Evolutionary conservation across 2,329 filamentous ascomycete genomes (phyloP).

Genomic region (Aspergillus aculeatus): DNA sequence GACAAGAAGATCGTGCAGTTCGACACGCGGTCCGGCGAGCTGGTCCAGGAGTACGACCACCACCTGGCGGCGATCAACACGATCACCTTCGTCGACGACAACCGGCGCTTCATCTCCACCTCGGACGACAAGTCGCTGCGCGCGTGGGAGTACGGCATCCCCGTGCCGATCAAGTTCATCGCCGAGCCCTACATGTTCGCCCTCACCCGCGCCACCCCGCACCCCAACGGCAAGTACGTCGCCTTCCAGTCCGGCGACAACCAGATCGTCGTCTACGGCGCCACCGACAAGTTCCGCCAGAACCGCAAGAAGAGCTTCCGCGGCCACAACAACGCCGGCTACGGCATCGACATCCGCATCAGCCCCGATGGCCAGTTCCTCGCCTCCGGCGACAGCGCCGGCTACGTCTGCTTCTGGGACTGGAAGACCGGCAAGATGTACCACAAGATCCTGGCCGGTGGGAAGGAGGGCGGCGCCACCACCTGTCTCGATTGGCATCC

Average conservation of each 20-base stretch:
- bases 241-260: conserved; percentile 94
- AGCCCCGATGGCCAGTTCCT: conserved; percentile 91
- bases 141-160: conserved; percentile 98
- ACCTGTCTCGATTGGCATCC: conserved; percentile 94
- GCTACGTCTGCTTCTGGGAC: conserved; percentile 95
- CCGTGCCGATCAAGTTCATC: conserved; percentile 97
- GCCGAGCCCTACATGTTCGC: conserved; percentile 98
- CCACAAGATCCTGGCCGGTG: conserved; percentile 79
- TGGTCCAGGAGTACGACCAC: conserved; percentile 97
- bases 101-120: conserved; percentile 94
- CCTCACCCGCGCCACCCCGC: conserved; percentile 78
- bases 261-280: conserved; percentile 92
- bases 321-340: conserved; percentile 93
- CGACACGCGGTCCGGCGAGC: conserved; percentile 76
- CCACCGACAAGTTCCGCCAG: conserved; percentile 92
- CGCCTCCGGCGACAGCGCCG: conserved; percentile 79
- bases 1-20: conserved; percentile 99
- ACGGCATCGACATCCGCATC: conserved; percentile 84
- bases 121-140: conserved; percentile 95
- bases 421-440: conserved; percentile 99
- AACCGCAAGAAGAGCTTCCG: conserved; percentile 96
- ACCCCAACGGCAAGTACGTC: conserved; percentile 90
- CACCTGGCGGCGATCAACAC: conserved; percentile 98
- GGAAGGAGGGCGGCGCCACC: conserved; percentile 69
- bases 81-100: conserved; percentile 91